Conservation (phyloP, 352 stramenopile species). For the Globisporangium cederbergense region DNA sequence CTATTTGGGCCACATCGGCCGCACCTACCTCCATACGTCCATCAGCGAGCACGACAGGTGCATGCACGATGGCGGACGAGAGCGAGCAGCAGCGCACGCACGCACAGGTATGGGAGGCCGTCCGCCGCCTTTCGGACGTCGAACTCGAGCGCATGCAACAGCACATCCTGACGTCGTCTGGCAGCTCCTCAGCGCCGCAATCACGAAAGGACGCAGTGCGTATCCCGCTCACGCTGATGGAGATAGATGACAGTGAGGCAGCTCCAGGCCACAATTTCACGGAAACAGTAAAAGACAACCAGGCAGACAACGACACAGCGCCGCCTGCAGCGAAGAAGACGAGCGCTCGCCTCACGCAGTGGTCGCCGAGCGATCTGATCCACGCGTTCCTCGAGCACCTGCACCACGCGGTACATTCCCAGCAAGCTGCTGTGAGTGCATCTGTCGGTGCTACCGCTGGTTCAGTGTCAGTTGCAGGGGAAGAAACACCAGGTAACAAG, state of each 20-base stretch:
- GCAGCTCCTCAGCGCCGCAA: not conserved
- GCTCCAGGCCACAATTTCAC: conserved; percentile 3
- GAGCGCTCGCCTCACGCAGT: conserved; percentile 8
- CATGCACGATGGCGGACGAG: not conserved
- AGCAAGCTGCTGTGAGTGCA: not conserved
- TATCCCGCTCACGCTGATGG: not conserved
- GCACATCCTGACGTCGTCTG: conserved; percentile 6
- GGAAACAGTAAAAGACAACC: not conserved
- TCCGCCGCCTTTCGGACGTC: conserved; percentile 26
- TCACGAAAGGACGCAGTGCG: not conserved
- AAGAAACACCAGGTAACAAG: not conserved
- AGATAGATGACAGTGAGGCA: conserved; percentile 5
- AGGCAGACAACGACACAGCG: conserved; percentile 5
- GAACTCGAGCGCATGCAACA: conserved; percentile 19
- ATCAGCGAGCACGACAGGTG: too few relatives aligned
- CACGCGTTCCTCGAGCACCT: conserved; percentile 15
- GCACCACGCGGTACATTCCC: conserved; percentile 12
- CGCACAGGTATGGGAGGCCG: conserved; percentile 27
- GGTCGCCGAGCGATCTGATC: conserved; percentile 13
- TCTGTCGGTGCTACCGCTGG: not conserved
- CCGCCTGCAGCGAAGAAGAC: too few relatives aligned
- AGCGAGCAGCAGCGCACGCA: conserved; percentile 16
- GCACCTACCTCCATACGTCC: too few relatives aligned
- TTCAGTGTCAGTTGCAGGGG: not conserved
- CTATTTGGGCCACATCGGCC: too few relatives aligned